Evolutionary conservation across 2,329 filamentous ascomycete genomes (phyloP), one percentile per base, ranked within the genome.

Genomic region (Pseudocercospora pini-densiflorae): DNA sequence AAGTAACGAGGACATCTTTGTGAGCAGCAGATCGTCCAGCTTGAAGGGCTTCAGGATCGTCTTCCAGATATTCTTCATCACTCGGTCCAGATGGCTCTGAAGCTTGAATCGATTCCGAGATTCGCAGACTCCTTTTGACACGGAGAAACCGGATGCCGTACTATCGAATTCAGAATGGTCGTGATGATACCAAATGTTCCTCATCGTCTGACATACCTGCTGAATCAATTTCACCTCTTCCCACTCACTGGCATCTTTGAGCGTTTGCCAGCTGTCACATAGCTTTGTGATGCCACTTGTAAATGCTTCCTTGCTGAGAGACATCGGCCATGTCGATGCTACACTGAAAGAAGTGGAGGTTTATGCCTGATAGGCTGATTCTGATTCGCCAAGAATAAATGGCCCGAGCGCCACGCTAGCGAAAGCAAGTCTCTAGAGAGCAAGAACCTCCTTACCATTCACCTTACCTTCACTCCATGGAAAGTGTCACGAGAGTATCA

Each of bases 1-100:
- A 83, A 19, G 57, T 45, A 16, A 71, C 47, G 5, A 59, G 40
- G n/a, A 9, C 5, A 7, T 21, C 24, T 9, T 21, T 12, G 23
- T 19, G 23, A 27, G 16, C 45, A 27, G 43, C 6, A 23, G 23
- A 21, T 21, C 3, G 27, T 5, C 24, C 12, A 5, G 33, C 1
- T 7, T 40, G 14, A 7, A 63, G 61, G 8, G 51, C 61, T 64
- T 64, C 62, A 23, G 57, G 43, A 29, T 64, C 62, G 27, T 33
- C 55, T 21, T 64, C 62, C 4, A 40, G 16, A 36, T 58, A 5
- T n/a, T 58, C 55, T 10, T 5, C 12, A 53, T 29, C 19, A 14
- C 3, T 31, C 19, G 19, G 16, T 6, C 7, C 19, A 19, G 33
- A 6, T 16, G 29, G 12, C 27, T 58, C 31, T 36, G 31, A 6